Conservation (phyloP, 2,329 filamentous ascomycete genomes). For the Fonsecaea multimorphosa region DNA sequence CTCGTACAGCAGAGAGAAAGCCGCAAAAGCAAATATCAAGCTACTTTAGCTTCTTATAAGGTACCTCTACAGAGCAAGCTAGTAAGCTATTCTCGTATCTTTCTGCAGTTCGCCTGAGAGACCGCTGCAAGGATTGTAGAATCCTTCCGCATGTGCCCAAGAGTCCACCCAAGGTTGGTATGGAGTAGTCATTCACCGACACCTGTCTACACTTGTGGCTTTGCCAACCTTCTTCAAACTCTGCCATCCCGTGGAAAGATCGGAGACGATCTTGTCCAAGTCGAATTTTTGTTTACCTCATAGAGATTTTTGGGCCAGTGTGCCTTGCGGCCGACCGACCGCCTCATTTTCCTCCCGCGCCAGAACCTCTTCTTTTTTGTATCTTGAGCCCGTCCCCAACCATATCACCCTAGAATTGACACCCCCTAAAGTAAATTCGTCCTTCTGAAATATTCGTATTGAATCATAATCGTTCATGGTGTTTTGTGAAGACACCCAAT, state of each 20-base stretch:
- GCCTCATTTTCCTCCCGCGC: background rate
- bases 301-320: background rate
- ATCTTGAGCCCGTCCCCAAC: background rate
- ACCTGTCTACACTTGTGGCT: background rate
- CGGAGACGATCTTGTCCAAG: background rate
- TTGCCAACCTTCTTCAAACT: background rate
- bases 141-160: background rate
- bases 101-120: background rate
- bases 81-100: background rate
- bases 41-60: slow-evolving; percentile 1
- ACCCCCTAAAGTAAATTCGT: slow-evolving; percentile 16
- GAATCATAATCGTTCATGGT: slow-evolving; percentile 33
- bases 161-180: background rate
- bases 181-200: background rate
- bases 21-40: background rate
- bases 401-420: background rate
- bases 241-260: background rate
- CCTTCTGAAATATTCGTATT: slow-evolving; percentile 21
- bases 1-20: background rate
- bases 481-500: slow-evolving; percentile 22
- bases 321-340: background rate
- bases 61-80: background rate
- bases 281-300: background rate
- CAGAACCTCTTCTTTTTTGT: background rate
- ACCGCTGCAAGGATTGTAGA: background rate